Evolutionary conservation across 306 rosid genomes (phyloP), one percentile per base, ranked within the genome.

Genomic region (Vachellia collinsii): DNA sequence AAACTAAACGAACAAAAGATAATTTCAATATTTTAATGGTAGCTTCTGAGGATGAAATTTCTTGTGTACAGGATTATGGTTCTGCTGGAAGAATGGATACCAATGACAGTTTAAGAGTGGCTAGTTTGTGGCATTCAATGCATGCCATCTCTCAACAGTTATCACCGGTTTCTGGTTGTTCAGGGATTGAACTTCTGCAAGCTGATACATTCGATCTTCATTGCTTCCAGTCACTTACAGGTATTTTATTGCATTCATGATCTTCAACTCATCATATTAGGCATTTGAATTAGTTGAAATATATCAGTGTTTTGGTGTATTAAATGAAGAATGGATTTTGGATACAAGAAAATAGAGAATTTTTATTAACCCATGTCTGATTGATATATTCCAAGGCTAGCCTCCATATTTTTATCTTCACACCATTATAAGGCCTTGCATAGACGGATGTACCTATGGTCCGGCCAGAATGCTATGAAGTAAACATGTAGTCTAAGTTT

Each of bases 51-150:
- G 66, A 61, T 10, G 25, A 38, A 67, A 51, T 75, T 62, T 63
- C 13, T 72, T 66, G 63, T 12, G 17, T 46, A 42, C 58, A 93
- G 97, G 98, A 91, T 76, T 93, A 93, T 82, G 97, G 98, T 19
- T 90, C 97, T 58, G 80, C 93, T 64, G 94, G 93, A 78, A 72
- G 99, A 73, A 94, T 93, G 97, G 98, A 94, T 85, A 93, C 97
- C 12, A 94, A 94, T 67, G 97, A 94, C 77, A 94, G 92, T 86
- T 88, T 95, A 90, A 78, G 99, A 77, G 97, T 95, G 80, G 99
- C 97, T 14, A 95, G 97, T 84, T 88, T 95, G 77, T 94, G 97
- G 99, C 97, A 94, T 72, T 94, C 97, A 56, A 94, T 94, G 99
- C 98, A 95, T 58, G 97, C 99, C 72, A 95, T 95, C 81, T 93